Evolutionary conservation across 2,329 filamentous ascomycete species (phyloP).

Genomic region (Colletotrichum sp.): DNA sequence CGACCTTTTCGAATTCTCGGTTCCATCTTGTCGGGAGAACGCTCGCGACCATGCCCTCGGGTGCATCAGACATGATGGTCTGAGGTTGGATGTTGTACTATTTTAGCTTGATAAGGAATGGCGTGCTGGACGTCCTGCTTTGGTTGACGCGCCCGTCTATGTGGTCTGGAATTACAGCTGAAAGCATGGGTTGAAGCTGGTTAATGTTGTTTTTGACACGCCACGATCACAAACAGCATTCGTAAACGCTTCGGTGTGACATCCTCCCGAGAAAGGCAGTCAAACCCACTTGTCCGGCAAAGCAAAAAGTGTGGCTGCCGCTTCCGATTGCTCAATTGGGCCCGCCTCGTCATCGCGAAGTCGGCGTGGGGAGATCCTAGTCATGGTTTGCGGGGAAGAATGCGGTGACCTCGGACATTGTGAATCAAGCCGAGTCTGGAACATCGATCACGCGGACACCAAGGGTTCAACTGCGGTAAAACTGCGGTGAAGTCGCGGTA

Average conservation of each 20-base stretch:
- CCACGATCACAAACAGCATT: background rate
- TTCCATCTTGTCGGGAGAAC: conserved; percentile 13
- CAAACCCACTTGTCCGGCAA: background rate
- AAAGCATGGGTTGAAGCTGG: background rate
- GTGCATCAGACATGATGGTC: conserved; percentile 5
- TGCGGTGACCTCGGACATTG: background rate
- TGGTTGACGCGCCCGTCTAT: background rate
- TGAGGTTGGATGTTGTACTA: background rate
- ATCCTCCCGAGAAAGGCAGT: background rate
- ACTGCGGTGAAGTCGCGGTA: background rate
- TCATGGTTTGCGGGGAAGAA: background rate
- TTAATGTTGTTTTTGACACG: background rate
- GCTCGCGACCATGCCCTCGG: conserved; percentile 9
- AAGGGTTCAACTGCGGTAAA: background rate
- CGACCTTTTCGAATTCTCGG: background rate
- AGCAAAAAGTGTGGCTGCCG: background rate
- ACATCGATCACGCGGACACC: background rate
- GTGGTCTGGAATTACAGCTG: background rate
- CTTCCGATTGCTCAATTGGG: conserved; percentile 12
- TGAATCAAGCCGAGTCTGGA: background rate
- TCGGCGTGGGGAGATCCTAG: background rate
- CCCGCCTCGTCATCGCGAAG: background rate
- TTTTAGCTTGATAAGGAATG: background rate
- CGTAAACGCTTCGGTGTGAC: conserved; percentile 8
- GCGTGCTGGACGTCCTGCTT: background rate